Evolutionary conservation across 1,284 basidiomycete genomes (phyloP).

Genomic region (Coriolopsis trogii): DNA sequence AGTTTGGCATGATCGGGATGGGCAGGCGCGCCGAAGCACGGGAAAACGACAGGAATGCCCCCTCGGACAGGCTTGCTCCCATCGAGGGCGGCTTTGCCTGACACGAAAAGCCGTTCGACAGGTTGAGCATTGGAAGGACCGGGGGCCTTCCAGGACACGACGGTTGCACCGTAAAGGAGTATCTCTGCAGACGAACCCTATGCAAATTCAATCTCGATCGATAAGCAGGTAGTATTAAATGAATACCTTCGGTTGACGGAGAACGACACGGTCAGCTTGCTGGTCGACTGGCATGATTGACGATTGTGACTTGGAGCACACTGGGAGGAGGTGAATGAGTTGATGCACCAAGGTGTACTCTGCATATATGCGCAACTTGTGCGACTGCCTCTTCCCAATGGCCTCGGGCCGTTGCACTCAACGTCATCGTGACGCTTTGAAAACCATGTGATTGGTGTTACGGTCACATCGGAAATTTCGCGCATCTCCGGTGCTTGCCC

Average conservation of each 20-base stretch:
- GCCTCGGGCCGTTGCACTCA: not conserved
- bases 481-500: slow-evolving; percentile 17
- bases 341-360: too few species aligned
- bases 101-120: slow-evolving; percentile 76
- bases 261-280: slow-evolving; percentile 41
- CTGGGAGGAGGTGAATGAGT: not conserved
- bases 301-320: not conserved
- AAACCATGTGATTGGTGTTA: not conserved
- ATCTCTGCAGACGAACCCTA: slow-evolving; percentile 77
- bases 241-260: slow-evolving; percentile 57
- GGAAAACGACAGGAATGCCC: slow-evolving; percentile 86
- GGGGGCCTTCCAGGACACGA: slow-evolving; percentile 74
- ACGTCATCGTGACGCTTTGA: slow-evolving; percentile 5
- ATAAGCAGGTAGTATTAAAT: not conserved
- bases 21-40: slow-evolving; percentile 81
- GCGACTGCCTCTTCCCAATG: not conserved
- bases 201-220: not conserved
- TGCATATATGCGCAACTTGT: too few species aligned
- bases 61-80: slow-evolving; percentile 77
- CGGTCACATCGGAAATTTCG: not conserved
- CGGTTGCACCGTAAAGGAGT: slow-evolving; percentile 80
- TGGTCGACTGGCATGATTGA: slow-evolving; percentile 57
- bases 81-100: slow-evolving; percentile 74
- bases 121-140: slow-evolving; percentile 40
- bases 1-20: slow-evolving; percentile 76